These are phyloP conservation scores for Cucumis hystrix DNA, from an alignment of 306 rosid species.

Conservation along the genomic window DNA sequence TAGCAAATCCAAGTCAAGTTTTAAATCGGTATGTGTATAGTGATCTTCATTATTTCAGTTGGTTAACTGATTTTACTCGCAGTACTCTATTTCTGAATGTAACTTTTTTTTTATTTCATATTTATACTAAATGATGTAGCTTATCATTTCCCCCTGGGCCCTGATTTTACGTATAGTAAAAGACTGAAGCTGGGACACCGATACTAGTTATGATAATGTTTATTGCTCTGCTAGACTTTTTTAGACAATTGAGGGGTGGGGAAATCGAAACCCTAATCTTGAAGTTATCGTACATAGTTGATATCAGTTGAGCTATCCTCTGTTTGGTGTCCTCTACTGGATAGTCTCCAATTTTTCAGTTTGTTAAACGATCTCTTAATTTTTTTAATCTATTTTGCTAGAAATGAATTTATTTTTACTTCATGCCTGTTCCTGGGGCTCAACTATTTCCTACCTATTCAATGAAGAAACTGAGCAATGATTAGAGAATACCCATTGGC, in stretches of 20 bases:
- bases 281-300: too few relatives aligned
- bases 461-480: neutral
- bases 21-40: constrained; percentile 37
- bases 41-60: neutral
- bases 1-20: constrained; percentile 60
- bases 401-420: neutral
- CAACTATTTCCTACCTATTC: neutral
- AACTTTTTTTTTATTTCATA: neutral
- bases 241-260: too few relatives aligned
- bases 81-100: neutral
- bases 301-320: too few relatives aligned
- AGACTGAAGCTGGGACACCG: neutral
- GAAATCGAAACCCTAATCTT: too few relatives aligned
- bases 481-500: neutral
- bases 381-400: neutral
- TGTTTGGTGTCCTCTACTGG: neutral
- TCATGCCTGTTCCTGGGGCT: neutral
- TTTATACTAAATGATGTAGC: neutral
- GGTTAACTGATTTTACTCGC: neutral
- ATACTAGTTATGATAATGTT: neutral
- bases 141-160: neutral
- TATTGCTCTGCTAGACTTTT: neutral
- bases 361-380: neutral
- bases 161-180: neutral
- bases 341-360: neutral